Evolutionary conservation across 225 moss, liverwort and hornwort genomes (phyloP).

Genomic region (Anthoceros angustus): DNA sequence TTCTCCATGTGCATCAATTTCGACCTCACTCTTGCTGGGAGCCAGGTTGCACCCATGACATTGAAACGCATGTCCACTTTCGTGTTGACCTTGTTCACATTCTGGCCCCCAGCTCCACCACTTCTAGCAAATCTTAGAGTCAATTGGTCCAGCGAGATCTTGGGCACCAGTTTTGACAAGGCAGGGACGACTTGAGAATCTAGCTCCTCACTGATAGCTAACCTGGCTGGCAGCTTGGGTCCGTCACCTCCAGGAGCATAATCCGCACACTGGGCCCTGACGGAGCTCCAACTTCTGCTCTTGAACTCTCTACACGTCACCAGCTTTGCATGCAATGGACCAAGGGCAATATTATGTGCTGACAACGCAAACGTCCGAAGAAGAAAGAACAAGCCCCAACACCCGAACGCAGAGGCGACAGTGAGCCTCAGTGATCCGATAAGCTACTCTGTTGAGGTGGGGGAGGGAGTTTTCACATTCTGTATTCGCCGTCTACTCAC

Average conservation of each 20-base stretch:
- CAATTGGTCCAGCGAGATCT: constrained; percentile 56
- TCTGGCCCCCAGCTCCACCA: constrained; percentile 92
- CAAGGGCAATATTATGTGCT: not conserved
- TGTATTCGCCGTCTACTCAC: no score
- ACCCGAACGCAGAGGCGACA: no score
- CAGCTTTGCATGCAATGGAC: not conserved
- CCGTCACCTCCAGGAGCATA: constrained; percentile 14
- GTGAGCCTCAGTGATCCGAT: no score
- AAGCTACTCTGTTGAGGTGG: no score
- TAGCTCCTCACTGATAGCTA: constrained; percentile 48
- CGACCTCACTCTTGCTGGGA: constrained; percentile 59
- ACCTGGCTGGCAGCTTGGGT: constrained; percentile 50
- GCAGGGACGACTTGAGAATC: constrained; percentile 48
- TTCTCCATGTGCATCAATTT: constrained; percentile 75
- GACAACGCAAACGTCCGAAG: not conserved
- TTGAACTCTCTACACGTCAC: not conserved
- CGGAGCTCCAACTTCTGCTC: not conserved
- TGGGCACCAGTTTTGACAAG: constrained; percentile 46
- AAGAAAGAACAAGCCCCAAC: not conserved
- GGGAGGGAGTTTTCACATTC: no score
- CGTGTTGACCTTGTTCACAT: constrained; percentile 96
- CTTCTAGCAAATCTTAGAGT: constrained; percentile 81
- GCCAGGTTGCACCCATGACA: constrained; percentile 68
- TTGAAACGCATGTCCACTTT: constrained; percentile 98
- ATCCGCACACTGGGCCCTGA: constrained; percentile 5